Conservation (phyloP, 2,329 filamentous ascomycete genomes). For the Trichoderma atrobrunneum region DNA sequence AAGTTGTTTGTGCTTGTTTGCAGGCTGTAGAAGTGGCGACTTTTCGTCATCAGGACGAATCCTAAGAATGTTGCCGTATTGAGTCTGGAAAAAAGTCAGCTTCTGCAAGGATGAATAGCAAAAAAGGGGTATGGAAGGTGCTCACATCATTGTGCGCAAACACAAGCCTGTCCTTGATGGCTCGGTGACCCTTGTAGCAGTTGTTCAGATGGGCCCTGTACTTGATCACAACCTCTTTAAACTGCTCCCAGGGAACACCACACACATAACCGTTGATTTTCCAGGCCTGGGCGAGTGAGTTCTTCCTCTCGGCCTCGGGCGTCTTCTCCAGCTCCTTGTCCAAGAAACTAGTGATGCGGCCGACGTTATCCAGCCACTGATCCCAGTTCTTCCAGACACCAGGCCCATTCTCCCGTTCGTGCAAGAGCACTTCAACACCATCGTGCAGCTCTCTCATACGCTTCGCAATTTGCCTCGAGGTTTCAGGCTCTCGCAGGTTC, state of each 20-base stretch:
- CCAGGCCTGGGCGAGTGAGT: conserved; percentile 51
- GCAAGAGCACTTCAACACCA: conserved; percentile 78
- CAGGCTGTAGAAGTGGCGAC: conserved; percentile 81
- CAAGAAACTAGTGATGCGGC: conserved; percentile 55
- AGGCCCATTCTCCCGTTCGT: conserved; percentile 75
- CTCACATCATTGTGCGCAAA: conserved; percentile 98
- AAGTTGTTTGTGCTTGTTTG: conserved; percentile 93
- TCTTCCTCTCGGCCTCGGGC: conserved; percentile 23
- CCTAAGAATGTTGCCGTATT: conserved; percentile 96
- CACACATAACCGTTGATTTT: conserved; percentile 72
- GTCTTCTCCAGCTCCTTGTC: conserved; percentile 57
- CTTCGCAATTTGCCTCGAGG: conserved; percentile 90
- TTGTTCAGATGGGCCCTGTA: conserved; percentile 74
- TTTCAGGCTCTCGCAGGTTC: conserved; percentile 77
- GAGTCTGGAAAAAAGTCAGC: conserved; percentile 58
- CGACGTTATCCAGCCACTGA: conserved; percentile 72
- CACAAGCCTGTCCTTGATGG: conserved; percentile 71
- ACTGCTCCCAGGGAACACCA: conserved; percentile 77
- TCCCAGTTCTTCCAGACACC: conserved; percentile 94
- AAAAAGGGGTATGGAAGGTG: conserved; percentile 13
- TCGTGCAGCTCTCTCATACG: conserved; percentile 96
- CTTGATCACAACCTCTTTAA: conserved; percentile 69
- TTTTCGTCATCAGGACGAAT: conserved; percentile 64
- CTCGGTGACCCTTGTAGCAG: conserved; percentile 64
- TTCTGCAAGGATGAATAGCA: neutral